Base-by-base conservation (phyloP, 2,329 filamentous ascomycete genomes). In the Botrytis medusae region DNA sequence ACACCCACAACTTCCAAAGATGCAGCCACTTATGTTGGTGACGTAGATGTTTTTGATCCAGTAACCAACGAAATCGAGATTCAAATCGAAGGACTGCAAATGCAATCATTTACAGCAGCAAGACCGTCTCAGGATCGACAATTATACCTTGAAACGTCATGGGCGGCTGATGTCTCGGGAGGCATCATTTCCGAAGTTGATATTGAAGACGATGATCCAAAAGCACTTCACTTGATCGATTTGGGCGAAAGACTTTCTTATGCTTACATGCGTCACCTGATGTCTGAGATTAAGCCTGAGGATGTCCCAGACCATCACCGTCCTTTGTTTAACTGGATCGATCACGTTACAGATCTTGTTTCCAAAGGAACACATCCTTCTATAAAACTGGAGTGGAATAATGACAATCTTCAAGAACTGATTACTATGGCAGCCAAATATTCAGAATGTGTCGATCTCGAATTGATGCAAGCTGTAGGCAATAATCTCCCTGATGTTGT, bases 81-180 rank as follows among this genome's bases (percentile, higher is more conserved):
- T 29, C 76, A 79, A 69, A 74, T 78, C 22, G 74, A 79, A 71
- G 77, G 76, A 8, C 54, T 76, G 46, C 71, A 68, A 46, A 71
- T 76, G 59, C 72, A 73, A 40, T 75, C 77, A 12, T 70, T 79
- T 42, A 74, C 75, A 14, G 69, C 71, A 20, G 75, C 78, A 14
- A 77, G 73, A 29, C 62, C 71, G n/a, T 73, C 72, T 6, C 68
- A 78, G 32, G 78, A 79, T 69, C 75, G 77, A 18, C 44, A 67
- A 32, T 22, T 79, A 10, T 79, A 79, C 64, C 74, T 76, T n/a
- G 37, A 77, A 48, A 75, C 69, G 5, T 59, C 71, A 16, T 77
- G 74, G 74, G 75, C 68, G 16, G 63, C 74, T 22, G 75, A 75
- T 34, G 42, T 74, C 29, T 74, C 75, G 9, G 73, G 77, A 73